Evolutionary conservation across 306 rosid species (phyloP).

Genomic region (Geum urbanum): DNA sequence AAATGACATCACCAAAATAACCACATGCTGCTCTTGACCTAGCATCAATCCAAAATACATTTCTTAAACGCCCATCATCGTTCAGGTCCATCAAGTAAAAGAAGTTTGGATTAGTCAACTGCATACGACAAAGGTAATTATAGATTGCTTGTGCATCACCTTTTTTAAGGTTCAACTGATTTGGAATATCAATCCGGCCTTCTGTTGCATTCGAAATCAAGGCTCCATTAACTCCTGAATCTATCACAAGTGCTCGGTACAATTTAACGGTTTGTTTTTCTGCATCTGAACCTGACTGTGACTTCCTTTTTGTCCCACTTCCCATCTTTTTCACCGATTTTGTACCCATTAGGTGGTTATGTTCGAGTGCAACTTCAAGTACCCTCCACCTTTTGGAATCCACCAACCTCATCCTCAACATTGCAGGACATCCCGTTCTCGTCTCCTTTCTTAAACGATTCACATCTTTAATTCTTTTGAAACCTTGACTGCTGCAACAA

Average conservation of each 20-base stretch:
- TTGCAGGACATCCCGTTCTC: conserved; percentile 96
- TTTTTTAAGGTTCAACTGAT: conserved; percentile 61
- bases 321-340: conserved; percentile 63
- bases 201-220: conserved; percentile 40
- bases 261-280: conserved; percentile 65
- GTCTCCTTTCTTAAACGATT: conserved; percentile 88
- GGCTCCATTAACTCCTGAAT: conserved; percentile 55
- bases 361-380: conserved; percentile 77
- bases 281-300: conserved; percentile 47
- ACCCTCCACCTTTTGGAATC: conserved; percentile 93
- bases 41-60: conserved; percentile 79
- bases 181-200: conserved; percentile 33
- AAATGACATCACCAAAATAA: conserved; percentile 73
- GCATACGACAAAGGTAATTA: conserved; percentile 88
- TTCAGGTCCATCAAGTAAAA: conserved; percentile 88
- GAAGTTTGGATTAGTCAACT: conserved; percentile 84
- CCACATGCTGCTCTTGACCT: conserved; percentile 81
- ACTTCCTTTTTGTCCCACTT: conserved; percentile 54
- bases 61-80: conserved; percentile 74
- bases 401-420: conserved; percentile 82
- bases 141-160: conserved; percentile 90
- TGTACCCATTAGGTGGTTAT: conserved; percentile 77
- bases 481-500: conserved; percentile 98
- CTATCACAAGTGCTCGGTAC: conserved; percentile 89
- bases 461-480: conserved; percentile 81